Evolutionary conservation across 2,329 filamentous ascomycete species (phyloP).

Genomic region (Trichoderma arundinaceum): DNA sequence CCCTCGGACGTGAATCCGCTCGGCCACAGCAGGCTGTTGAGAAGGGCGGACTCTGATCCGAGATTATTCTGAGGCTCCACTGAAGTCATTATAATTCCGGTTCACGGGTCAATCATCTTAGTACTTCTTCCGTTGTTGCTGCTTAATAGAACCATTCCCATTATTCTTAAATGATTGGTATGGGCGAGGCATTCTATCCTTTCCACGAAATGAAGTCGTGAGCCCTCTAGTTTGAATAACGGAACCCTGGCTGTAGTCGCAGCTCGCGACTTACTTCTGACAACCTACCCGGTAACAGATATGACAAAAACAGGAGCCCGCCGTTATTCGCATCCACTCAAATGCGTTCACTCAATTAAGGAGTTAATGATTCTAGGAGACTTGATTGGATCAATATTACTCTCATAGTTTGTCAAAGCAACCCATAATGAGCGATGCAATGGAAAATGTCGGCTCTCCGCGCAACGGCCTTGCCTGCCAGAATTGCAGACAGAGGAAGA

Average conservation of each 20-base stretch:
- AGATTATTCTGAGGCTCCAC: neutral
- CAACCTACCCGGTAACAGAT: neutral
- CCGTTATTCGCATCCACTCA: no score
- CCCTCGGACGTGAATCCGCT: constrained; percentile 4
- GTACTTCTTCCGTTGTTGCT: neutral
- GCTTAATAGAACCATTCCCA: neutral
- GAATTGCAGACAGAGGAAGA: constrained; percentile 28
- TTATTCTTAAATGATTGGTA: neutral
- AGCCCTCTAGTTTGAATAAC: neutral
- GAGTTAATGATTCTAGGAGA: neutral
- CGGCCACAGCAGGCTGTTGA: neutral
- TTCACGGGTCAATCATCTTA: neutral
- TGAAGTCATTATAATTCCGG: neutral
- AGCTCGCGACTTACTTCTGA: neutral
- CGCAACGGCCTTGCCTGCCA: constrained; percentile 21
- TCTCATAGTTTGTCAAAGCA: neutral
- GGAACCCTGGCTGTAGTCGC: no score
- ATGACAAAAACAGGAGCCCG: no score
- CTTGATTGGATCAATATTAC: neutral
- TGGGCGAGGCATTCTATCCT: no score
- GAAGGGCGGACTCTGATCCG: constrained; percentile 11
- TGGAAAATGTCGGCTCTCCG: neutral
- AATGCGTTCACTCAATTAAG: no score
- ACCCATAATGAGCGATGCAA: neutral
- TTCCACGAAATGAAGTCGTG: neutral